Conservation (phyloP, 768 basidiomycete species). For the Mycena alexandri region DNA sequence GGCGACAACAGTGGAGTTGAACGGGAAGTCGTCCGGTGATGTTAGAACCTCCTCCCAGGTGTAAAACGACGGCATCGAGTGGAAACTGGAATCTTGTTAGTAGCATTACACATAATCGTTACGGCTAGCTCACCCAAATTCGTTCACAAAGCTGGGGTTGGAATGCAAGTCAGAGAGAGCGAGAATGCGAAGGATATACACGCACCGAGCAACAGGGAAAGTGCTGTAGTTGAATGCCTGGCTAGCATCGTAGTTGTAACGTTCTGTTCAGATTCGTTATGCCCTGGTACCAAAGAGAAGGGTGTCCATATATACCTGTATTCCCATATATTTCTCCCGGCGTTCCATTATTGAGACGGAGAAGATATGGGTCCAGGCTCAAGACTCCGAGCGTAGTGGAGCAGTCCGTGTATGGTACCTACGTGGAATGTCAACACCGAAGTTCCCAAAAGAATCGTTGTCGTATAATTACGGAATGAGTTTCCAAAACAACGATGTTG, state of each 20-base stretch:
- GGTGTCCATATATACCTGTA: slow-evolving; percentile 49
- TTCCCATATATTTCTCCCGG: slow-evolving; percentile 69
- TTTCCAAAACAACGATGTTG: slow-evolving; percentile 61
- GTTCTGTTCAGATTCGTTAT: slow-evolving; percentile 53
- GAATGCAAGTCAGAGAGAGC: neutral
- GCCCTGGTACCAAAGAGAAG: neutral
- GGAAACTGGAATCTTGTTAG: slow-evolving; percentile 55
- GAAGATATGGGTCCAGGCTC: slow-evolving; percentile 66
- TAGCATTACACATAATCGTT: too few species aligned
- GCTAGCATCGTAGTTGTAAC: slow-evolving; percentile 67
- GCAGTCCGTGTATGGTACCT: slow-evolving; percentile 72
- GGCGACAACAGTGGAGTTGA: slow-evolving; percentile 69
- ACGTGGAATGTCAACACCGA: too few species aligned
- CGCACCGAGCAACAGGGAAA: slow-evolving; percentile 62
- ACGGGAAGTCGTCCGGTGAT: slow-evolving; percentile 64
- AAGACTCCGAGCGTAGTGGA: slow-evolving; percentile 70
- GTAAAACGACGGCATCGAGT: slow-evolving; percentile 74
- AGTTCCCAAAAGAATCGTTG: too few species aligned
- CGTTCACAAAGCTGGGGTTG: slow-evolving; percentile 63
- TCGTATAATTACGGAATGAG: too few species aligned
- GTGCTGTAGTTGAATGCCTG: slow-evolving; percentile 67
- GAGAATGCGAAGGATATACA: slow-evolving; percentile 7
- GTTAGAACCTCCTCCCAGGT: slow-evolving; percentile 69
- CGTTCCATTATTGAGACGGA: slow-evolving; percentile 65
- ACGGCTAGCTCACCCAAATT: slow-evolving; percentile 61